phyloP scores from a whole-genome alignment of 768 basidiomycete species.

The Pisolithus sp. region DNA sequence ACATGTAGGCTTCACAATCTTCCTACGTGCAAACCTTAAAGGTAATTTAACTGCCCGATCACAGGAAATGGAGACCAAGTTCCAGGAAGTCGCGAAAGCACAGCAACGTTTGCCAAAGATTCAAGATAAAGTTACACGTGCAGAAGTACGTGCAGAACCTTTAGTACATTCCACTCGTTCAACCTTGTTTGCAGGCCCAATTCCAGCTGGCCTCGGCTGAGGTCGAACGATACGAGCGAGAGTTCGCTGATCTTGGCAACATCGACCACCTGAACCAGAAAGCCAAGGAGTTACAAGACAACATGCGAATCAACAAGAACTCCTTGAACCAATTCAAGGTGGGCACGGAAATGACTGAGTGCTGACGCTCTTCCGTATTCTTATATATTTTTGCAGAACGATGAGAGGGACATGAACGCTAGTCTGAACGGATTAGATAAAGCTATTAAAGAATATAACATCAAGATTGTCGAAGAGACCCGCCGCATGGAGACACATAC shows the following conservation, averaged over 20 bases:
- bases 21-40: not conserved
- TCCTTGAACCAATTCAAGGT: conserved; percentile 42
- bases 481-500: conserved; percentile 48
- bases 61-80: conserved; percentile 40
- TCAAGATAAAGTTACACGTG: conserved; percentile 31
- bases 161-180: not conserved
- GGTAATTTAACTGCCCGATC: not conserved
- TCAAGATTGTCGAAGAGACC: conserved; percentile 48
- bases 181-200: conserved; percentile 21
- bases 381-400: conserved; percentile 31
- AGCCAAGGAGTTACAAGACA: conserved; percentile 28
- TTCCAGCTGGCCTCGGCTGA: conserved; percentile 29
- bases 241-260: conserved; percentile 38
- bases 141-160: conserved; percentile 29
- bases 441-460: conserved; percentile 31
- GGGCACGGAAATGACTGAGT: conserved; percentile 8
- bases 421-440: conserved; percentile 30
- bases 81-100: conserved; percentile 35
- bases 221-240: conserved; percentile 34
- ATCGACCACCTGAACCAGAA: conserved; percentile 39
- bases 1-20: conserved; percentile 34
- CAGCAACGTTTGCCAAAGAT: conserved; percentile 35
- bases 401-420: conserved; percentile 44
- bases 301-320: conserved; percentile 42
- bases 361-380: conserved; percentile 2